Evolutionary conservation across 73 alveolate species (phyloP).

Genomic region (Chromera velia): DNA sequence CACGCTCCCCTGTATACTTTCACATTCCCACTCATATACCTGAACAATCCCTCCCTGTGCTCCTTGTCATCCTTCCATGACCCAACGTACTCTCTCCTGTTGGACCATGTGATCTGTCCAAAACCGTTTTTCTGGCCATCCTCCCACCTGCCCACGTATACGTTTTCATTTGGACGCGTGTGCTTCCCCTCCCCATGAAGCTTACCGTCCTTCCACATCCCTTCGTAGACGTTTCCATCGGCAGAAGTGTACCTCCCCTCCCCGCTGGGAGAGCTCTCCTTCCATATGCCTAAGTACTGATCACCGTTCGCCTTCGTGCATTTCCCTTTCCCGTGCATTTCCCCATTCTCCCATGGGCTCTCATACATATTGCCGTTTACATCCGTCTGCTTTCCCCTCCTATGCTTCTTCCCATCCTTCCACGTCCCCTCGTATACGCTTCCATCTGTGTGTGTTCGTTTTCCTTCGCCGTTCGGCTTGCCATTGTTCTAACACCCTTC

Average conservation of each 20-base stretch:
- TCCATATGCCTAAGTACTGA: constrained; percentile 83
- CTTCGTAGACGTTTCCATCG: constrained; percentile 75
- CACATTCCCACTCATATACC: no score
- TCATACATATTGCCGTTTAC: no score
- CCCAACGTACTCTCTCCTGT: no score
- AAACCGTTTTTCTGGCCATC: background rate
- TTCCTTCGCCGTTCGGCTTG: no score
- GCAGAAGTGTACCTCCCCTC: constrained; percentile 73
- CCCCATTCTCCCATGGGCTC: no score
- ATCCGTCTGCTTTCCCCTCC: no score
- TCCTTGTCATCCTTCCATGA: no score
- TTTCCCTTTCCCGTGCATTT: constrained; percentile 79
- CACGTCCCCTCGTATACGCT: no score
- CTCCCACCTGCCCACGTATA: constrained; percentile 4
- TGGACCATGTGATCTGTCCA: background rate
- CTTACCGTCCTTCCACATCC: constrained; percentile 42
- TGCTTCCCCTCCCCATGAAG: background rate
- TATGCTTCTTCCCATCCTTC: no score
- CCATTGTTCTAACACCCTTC: no score
- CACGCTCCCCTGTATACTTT: constrained; percentile 11
- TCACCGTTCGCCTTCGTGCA: constrained; percentile 73
- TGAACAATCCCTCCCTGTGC: no score
- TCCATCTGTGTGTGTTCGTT: no score
- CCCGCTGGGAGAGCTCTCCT: constrained; percentile 68
- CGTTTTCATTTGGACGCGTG: background rate